Percentiles rank a stretch among this genome's conserved stretches.
Evolutionary conservation across 192 early-diverging fungal species (phyloP).

Genomic region (Spizellomyces sp.): DNA sequence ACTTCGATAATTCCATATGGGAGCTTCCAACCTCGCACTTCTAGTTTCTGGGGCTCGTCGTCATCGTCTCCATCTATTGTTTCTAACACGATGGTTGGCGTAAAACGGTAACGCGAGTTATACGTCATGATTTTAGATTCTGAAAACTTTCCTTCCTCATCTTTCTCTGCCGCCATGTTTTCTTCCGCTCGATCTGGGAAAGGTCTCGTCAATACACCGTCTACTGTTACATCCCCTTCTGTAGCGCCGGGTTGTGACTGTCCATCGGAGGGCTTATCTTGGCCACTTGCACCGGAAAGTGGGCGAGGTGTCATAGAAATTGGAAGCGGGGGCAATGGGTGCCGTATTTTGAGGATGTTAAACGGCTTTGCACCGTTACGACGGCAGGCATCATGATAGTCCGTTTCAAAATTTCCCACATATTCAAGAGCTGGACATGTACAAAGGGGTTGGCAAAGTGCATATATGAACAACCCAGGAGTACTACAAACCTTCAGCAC

Average conservation of each 20-base stretch:
- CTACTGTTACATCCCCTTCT: background rate
- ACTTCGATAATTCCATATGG: conserved; percentile 31
- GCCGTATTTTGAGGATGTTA: conserved; percentile 35
- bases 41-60: conserved; percentile 46
- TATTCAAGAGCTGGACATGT: conserved; percentile 22
- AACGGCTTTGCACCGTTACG: conserved; percentile 26
- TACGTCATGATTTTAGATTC: conserved; percentile 28
- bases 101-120: conserved; percentile 42
- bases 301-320: conserved; percentile 26
- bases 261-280: background rate
- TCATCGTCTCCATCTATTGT: conserved; percentile 43
- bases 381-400: conserved; percentile 45
- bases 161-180: conserved; percentile 5
- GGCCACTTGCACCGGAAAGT: background rate
- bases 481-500: no score
- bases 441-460: no score
- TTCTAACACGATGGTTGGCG: conserved; percentile 48
- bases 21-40: conserved; percentile 54
- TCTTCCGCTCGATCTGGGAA: background rate
- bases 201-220: background rate
- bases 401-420: conserved; percentile 44
- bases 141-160: background rate
- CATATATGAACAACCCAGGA: no score
- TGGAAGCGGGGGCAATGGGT: conserved; percentile 50
- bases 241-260: background rate